Evolutionary conservation across 495 filamentous ascomycete species (phyloP).

Genomic region (Aspergillus bridgeri): DNA sequence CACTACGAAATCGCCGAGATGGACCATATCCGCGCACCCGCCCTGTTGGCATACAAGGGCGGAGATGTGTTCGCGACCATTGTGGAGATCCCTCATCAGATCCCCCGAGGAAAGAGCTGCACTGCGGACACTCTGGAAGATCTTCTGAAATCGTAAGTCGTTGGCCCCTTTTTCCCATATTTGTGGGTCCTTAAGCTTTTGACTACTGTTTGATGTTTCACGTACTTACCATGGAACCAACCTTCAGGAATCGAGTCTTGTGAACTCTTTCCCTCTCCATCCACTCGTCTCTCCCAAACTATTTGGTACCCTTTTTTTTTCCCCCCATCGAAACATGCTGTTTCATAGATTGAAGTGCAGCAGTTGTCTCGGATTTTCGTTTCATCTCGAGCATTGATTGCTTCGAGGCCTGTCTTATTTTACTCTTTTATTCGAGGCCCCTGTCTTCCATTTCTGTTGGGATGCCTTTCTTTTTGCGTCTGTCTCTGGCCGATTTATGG

Average conservation of each 20-base stretch:
- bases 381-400: not conserved
- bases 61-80: constrained; percentile 90
- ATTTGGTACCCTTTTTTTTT: not conserved
- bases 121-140: constrained; percentile 58
- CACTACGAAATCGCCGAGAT: constrained; percentile 94
- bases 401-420: not conserved
- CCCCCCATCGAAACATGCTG: not conserved
- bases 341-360: not conserved
- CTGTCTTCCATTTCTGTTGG: not conserved
- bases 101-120: constrained; percentile 63
- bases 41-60: constrained; percentile 80
- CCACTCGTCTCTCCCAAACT: not conserved
- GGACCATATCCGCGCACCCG: constrained; percentile 83
- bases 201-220: not conserved
- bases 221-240: not conserved
- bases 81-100: constrained; percentile 79
- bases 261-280: not conserved
- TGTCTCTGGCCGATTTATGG: not conserved
- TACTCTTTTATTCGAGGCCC: not conserved
- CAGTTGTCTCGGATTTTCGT: not conserved
- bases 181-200: not conserved
- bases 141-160: constrained; percentile 55
- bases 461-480: not conserved
- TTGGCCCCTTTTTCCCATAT: not conserved
- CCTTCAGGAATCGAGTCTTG: not conserved